Evolutionary conservation across 2,329 filamentous ascomycete species (phyloP), one percentile per base, ranked within the genome.

Genomic region (Phoma sp.): DNA sequence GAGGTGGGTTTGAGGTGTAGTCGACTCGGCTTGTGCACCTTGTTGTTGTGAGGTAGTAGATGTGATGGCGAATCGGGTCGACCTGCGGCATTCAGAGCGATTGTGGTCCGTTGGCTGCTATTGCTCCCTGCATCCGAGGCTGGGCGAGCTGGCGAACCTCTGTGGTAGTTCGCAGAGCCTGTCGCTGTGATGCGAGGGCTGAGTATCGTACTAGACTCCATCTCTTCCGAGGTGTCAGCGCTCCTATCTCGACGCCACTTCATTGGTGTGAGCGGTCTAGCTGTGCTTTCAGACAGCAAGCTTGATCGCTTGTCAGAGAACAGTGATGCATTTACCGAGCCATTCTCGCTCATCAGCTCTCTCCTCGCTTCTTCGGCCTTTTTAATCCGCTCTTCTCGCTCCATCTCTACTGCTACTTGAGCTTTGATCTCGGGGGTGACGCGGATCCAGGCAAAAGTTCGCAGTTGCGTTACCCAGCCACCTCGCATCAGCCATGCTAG

Each of bases 381-480:
- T 60, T 74, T 74, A 19, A 66, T 49, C 1, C 56, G 55, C 19
- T 65, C 69, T 53, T 75, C 74, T 6, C 60, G 65, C 40, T 72
- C 91, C 87, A 91, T 82, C 50, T 87, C 84, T 64, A 88, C 84
- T 46, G 91, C 87, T 3, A 96, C 92, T 61, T 91, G 88, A 68
- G 90, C 88, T 65, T 95, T 87, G 59, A 96, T 90, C 70, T 94
- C 88, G 2, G 90, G 87, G 76, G 88, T 88, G 37, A 95, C 90
- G 44, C 94, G 85, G 38, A 98, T 86, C 81, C 95, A 96, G 12
- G 89, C 91, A 74, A 96, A 97, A 0, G 92, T 95, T 60, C 92
- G 90, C 6, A 99, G 83, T 73, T 97, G 93, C 0, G 91, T 96
- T 0, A 97, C 93, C 90, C 95, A 96, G 13, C 92, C 92, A 41